These are phyloP conservation scores for Ganoderma meredithae DNA, from an alignment of 1,284 basidiomycete species.

Conservation along the genomic window DNA sequence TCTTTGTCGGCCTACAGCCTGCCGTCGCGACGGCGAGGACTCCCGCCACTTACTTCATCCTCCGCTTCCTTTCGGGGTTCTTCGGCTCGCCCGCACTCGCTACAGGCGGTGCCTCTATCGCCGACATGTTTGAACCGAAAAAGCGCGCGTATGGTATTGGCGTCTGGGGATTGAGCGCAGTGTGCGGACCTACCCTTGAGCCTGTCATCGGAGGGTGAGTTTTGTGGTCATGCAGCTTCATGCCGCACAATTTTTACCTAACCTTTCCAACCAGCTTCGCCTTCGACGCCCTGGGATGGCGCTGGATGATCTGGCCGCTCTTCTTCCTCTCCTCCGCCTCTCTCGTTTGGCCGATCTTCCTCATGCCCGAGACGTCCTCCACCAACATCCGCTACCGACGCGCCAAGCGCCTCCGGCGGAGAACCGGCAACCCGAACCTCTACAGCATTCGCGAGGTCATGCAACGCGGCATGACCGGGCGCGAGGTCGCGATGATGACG, in stretches of 20 bases:
- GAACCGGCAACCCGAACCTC: conserved; percentile 41
- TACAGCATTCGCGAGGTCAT: conserved; percentile 40
- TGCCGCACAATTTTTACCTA: neutral
- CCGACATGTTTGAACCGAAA: conserved; percentile 57
- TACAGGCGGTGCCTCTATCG: conserved; percentile 45
- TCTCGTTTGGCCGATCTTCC: conserved; percentile 51
- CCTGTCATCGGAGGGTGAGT: conserved; percentile 52
- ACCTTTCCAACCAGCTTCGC: conserved; percentile 44
- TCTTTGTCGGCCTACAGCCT: conserved; percentile 63
- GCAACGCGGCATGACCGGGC: conserved; percentile 31
- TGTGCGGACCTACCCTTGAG: conserved; percentile 52
- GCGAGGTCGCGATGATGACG: conserved; percentile 39
- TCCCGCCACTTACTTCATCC: conserved; percentile 61
- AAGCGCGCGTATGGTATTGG: conserved; percentile 63
- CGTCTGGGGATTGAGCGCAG: conserved; percentile 63
- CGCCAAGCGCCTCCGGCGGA: conserved; percentile 38
- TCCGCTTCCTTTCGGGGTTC: conserved; percentile 70
- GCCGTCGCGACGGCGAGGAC: conserved; percentile 65
- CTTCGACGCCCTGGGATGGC: conserved; percentile 47
- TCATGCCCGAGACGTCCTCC: conserved; percentile 57
- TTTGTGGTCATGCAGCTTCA: neutral
- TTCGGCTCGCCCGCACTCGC: conserved; percentile 51
- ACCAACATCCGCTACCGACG: conserved; percentile 51
- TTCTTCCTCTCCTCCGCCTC: conserved; percentile 55
- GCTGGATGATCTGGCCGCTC: conserved; percentile 64